Percentiles rank a stretch among this genome's conserved stretches.
Conservation (phyloP, 495 filamentous ascomycete species). For the Chaetomium fimeti region DNA sequence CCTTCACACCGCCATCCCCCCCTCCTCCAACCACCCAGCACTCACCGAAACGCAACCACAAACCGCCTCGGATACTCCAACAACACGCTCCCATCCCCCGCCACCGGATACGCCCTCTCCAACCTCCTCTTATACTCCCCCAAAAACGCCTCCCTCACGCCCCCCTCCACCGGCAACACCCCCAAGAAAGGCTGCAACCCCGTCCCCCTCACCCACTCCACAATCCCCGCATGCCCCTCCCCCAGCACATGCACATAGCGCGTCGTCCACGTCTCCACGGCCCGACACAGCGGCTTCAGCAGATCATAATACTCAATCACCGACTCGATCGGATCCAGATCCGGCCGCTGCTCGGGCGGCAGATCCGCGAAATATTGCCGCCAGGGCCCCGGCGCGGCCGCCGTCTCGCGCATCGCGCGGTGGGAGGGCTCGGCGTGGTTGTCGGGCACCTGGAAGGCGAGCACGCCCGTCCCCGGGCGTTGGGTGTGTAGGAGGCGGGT, state of each 20-base stretch:
- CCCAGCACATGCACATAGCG: slow-evolving; percentile 52
- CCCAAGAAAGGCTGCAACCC: slow-evolving; percentile 52
- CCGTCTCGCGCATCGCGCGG: slow-evolving; percentile 47
- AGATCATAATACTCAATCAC: slow-evolving; percentile 47
- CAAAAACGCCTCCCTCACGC: slow-evolving; percentile 12
- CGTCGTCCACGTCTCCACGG: slow-evolving; percentile 53
- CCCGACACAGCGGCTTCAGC: slow-evolving; percentile 43
- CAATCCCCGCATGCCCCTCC: slow-evolving; percentile 45
- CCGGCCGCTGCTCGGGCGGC: slow-evolving; percentile 27
- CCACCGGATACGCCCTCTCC: slow-evolving; percentile 11
- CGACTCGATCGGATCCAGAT: slow-evolving; percentile 49
- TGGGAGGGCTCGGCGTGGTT: slow-evolving; percentile 52
- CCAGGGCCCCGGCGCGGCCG: slow-evolving; percentile 44
- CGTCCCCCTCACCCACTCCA: slow-evolving; percentile 59
- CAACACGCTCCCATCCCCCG: slow-evolving; percentile 21
- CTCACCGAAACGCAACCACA: slow-evolving; percentile 18
- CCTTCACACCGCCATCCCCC: no score
- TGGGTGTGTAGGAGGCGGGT: slow-evolving; percentile 42
- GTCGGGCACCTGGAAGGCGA: slow-evolving; percentile 57
- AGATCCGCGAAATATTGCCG: slow-evolving; percentile 27
- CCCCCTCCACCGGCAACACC: neutral
- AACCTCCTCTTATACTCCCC: slow-evolving; percentile 11
- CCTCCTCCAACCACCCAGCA: no score
- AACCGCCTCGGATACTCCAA: slow-evolving; percentile 23
- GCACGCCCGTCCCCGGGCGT: slow-evolving; percentile 41